These are phyloP conservation scores for Candida chilensis DNA, from an alignment of 805 yeast genomes.

Conservation along the genomic window DNA sequence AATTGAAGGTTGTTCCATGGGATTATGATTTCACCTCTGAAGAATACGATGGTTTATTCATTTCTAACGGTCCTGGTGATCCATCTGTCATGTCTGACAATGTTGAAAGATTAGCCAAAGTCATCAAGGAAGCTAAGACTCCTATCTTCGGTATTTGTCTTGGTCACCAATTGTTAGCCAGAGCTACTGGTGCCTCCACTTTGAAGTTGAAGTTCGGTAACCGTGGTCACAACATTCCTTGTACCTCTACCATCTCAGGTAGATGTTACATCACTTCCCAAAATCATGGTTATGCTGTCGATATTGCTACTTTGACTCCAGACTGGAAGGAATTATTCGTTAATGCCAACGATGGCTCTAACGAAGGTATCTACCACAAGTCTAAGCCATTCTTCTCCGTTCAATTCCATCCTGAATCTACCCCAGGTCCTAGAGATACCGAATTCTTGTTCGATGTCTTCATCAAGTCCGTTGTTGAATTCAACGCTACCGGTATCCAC, in stretches of 20 bases:
- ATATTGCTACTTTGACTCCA: constrained; percentile 55
- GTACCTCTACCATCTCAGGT: constrained; percentile 83
- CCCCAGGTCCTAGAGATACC: constrained; percentile 99
- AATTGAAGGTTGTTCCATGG: constrained; percentile 93
- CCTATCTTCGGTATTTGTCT: constrained; percentile 97
- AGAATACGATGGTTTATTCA: constrained; percentile 88
- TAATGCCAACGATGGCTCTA: constrained; percentile 93
- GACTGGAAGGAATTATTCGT: constrained; percentile 95
- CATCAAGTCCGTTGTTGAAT: constrained; percentile 68
- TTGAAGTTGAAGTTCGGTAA: constrained; percentile 92
- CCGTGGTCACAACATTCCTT: constrained; percentile 98
- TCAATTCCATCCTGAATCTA: constrained; percentile 98
- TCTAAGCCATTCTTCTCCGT: constrained; percentile 90
- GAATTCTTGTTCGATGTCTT: constrained; percentile 94
- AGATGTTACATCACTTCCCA: constrained; percentile 98
- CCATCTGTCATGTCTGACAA: constrained; percentile 77
- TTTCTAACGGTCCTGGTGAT: constrained; percentile 99
- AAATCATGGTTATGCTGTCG: constrained; percentile 98
- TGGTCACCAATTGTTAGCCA: constrained; percentile 94
- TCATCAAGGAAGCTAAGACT: constrained; percentile 56
- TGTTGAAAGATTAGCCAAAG: constrained; percentile 48
- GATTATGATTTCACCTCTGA: constrained; percentile 77
- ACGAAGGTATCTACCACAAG: constrained; percentile 94
- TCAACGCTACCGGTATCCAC: constrained; percentile 45
- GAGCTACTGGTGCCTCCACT: constrained; percentile 94